Percentiles rank a stretch among this genome's conserved stretches.
These are phyloP conservation scores for Cladophialophora carrionii DNA, from an alignment of 2,329 filamentous ascomycete genomes.

Conservation along the genomic window DNA sequence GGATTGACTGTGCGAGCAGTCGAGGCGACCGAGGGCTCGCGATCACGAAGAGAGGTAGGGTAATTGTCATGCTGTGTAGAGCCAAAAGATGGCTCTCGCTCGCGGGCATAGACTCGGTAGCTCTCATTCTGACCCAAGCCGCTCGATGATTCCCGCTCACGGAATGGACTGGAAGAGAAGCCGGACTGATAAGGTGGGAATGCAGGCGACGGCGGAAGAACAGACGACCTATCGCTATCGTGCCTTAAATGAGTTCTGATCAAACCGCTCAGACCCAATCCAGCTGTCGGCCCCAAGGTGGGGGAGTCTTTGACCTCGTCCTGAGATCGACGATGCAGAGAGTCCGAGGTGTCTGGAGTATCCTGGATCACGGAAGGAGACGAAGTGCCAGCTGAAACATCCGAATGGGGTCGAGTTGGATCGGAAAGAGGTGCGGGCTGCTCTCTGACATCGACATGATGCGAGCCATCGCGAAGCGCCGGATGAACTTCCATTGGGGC, in stretches of 20 bases:
- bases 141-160: conserved; percentile 38
- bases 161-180: conserved; percentile 4
- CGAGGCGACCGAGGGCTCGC: conserved; percentile 41
- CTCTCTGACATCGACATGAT: conserved; percentile 34
- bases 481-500: conserved; percentile 45
- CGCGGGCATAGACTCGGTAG: conserved; percentile 13
- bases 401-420: conserved; percentile 21
- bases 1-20: conserved; percentile 48
- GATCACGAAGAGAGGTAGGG: conserved; percentile 19
- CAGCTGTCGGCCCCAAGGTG: conserved; percentile 67
- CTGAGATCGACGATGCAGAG: conserved; percentile 24
- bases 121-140: not conserved
- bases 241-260: conserved; percentile 82
- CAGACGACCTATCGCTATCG: conserved; percentile 78
- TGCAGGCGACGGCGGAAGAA: conserved; percentile 63
- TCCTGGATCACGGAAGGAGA: conserved; percentile 30
- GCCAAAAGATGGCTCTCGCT: conserved; percentile 38
- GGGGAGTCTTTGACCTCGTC: conserved; percentile 66
- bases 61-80: conserved; percentile 11
- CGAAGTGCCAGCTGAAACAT: conserved; percentile 23
- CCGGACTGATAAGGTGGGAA: conserved; percentile 9
- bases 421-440: conserved; percentile 10
- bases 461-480: conserved; percentile 44
- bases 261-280: conserved; percentile 72
- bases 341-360: conserved; percentile 28